Base-by-base conservation (phyloP, 352 stramenopile species). In the Detonula confervacea region DNA sequence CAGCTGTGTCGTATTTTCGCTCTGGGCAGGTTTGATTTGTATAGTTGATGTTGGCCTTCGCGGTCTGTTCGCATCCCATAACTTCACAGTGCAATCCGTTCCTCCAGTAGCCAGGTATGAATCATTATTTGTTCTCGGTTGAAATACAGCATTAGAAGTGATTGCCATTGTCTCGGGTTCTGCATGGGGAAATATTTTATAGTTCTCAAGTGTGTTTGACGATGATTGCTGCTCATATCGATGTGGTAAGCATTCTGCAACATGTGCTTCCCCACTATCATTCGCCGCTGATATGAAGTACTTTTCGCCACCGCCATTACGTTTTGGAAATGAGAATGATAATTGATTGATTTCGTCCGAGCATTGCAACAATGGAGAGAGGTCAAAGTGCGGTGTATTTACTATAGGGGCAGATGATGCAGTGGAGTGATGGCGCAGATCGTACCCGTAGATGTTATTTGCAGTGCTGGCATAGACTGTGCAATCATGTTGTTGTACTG, bases 281-380 rank as follows among this genome's bases (percentile, higher is more conserved):
- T 91, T 81, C 1, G 71, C 81, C 6, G 81, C 68, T 9, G 86
- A 81, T 18, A 91, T 14, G 42, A 80, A 78, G 20, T 80, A 71
- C 14, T 68, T 61, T 18, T 57, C 22, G 35, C 42, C 57, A 1
- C 47, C 27, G 25, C 62, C 67, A 25, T 78, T 77, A 22, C 67
- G 52, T 29, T 80, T 81, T 61, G 59, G 62, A 33, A 79, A 81
- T 14, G 72, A 70, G 14, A 90, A 71, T 42, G 64, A 68, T 25
- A 93, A 62, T 68, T 92, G 81, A 64, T 93, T 93, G 57, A 93
- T 81, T 84, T 93, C 88, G 47, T 93, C 88, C 30, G 49, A 70
- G 37, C 71, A 82, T 52, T 77, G 47, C 27, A 85, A 83, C 5
- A n/a, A 29, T 29, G 16, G 12, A 9, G 69, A 68, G 11, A 83